Percentiles rank a stretch among this genome's conserved stretches.
Conservation (phyloP, 192 early-diverging fungal species). For the Podila minutissima region DNA sequence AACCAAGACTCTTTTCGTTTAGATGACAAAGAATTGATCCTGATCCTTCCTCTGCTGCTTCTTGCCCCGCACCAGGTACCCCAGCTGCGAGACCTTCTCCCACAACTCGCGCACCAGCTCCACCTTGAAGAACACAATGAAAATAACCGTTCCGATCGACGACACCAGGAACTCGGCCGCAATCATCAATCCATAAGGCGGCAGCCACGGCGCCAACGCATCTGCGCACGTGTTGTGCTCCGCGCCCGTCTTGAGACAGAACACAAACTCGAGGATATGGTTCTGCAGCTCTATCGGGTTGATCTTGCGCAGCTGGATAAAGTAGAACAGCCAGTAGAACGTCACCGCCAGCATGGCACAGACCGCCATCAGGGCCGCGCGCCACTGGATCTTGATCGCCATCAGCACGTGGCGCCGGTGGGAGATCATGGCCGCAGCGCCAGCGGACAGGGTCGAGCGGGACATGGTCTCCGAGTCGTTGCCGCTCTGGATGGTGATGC, state of each 20-base stretch:
- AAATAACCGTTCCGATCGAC: slow-evolving; percentile 53
- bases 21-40: slow-evolving; percentile 65
- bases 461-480: slow-evolving; percentile 49
- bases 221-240: slow-evolving; percentile 53
- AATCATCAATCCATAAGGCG: slow-evolving; percentile 58
- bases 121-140: slow-evolving; percentile 59
- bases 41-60: slow-evolving; percentile 50
- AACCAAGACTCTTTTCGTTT: neutral
- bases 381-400: slow-evolving; percentile 66
- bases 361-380: slow-evolving; percentile 60
- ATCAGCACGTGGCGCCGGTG: slow-evolving; percentile 59
- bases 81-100: slow-evolving; percentile 51
- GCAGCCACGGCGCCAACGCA: slow-evolving; percentile 47
- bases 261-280: slow-evolving; percentile 44
- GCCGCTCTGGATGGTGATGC: slow-evolving; percentile 29
- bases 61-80: slow-evolving; percentile 38
- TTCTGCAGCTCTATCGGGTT: slow-evolving; percentile 11
- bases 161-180: slow-evolving; percentile 58
- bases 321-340: slow-evolving; percentile 69
- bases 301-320: slow-evolving; percentile 53
- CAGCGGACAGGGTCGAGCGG: slow-evolving; percentile 40
- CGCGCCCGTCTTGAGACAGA: slow-evolving; percentile 52
- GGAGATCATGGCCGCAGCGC: slow-evolving; percentile 31
- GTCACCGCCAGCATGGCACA: slow-evolving; percentile 50
- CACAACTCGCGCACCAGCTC: slow-evolving; percentile 57